These are phyloP conservation scores for Trifolium repens DNA, from an alignment of 306 rosid genomes.

Conservation along the genomic window DNA sequence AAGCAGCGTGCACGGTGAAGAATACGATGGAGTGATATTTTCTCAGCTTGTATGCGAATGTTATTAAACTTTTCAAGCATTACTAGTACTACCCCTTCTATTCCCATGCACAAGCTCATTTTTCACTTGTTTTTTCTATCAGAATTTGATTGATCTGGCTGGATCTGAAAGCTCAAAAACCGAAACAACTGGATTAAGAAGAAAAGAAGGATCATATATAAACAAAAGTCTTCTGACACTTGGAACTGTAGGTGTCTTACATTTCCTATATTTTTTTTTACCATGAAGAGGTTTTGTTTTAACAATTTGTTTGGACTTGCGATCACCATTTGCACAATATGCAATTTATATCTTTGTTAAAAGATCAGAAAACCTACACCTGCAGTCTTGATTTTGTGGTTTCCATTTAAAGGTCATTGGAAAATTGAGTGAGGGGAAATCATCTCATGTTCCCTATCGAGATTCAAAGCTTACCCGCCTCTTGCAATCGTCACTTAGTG, in stretches of 20 bases:
- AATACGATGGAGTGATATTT: constrained; percentile 96
- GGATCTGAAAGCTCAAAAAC: constrained; percentile 99
- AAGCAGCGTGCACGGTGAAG: constrained; percentile 96
- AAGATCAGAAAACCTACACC: constrained; percentile 13
- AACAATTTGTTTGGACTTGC: constrained; percentile 1
- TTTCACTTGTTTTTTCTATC: constrained; percentile 34
- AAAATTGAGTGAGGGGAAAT: constrained; percentile 96
- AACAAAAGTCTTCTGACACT: constrained; percentile 98
- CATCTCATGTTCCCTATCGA: constrained; percentile 97
- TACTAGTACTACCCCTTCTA: background rate
- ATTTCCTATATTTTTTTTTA: constrained; percentile 28
- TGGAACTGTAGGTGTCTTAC: constrained; percentile 82
- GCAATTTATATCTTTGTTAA: constrained; percentile 25
- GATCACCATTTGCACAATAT: constrained; percentile 14
- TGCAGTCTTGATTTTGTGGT: constrained; percentile 46
- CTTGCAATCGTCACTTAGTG: constrained; percentile 91
- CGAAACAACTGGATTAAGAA: constrained; percentile 93
- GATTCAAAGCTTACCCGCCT: constrained; percentile 99
- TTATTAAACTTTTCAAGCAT: constrained; percentile 30
- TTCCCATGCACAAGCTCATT: constrained; percentile 6
- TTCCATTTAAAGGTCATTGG: constrained; percentile 89
- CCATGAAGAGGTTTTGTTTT: constrained; percentile 33
- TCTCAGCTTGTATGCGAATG: constrained; percentile 90
- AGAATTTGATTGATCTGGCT: constrained; percentile 98
- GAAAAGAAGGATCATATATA: constrained; percentile 99